Evolutionary conservation across 2,329 filamentous ascomycete species (phyloP).

Genomic region (Cladorrhinum sp.): DNA sequence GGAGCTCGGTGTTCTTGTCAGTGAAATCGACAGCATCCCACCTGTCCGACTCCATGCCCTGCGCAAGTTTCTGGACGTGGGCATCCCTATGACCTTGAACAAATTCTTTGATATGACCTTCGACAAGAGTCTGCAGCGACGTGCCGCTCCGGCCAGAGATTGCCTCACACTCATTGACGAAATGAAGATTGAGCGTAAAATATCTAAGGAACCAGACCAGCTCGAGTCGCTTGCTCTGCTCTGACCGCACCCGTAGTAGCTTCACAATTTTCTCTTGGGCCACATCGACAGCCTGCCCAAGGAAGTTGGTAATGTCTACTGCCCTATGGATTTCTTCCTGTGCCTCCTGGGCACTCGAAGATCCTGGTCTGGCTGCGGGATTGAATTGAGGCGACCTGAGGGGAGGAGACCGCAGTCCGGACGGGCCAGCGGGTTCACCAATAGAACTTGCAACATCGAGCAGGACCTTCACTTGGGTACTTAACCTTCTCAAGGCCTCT

Average conservation of each 20-base stretch:
- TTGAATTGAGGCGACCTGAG: conserved; percentile 53
- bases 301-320: conserved; percentile 72
- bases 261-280: conserved; percentile 75
- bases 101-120: conserved; percentile 78
- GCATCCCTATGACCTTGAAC: conserved; percentile 67
- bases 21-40: conserved; percentile 77
- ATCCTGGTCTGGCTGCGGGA: conserved; percentile 41
- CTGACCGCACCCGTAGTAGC: conserved; percentile 71
- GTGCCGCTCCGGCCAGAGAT: conserved; percentile 76
- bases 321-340: conserved; percentile 76
- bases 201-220: conserved; percentile 73
- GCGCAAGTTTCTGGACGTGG: conserved; percentile 71
- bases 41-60: conserved; percentile 74
- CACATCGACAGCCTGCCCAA: conserved; percentile 77
- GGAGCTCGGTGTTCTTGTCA: conserved; percentile 55
- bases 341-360: conserved; percentile 44
- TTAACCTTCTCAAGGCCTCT: conserved; percentile 79
- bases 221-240: conserved; percentile 66
- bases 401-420: conserved; percentile 46
- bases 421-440: conserved; percentile 37
- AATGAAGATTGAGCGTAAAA: conserved; percentile 76
- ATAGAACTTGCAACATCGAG: conserved; percentile 85
- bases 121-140: conserved; percentile 73
- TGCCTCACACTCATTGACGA: conserved; percentile 82
- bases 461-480: conserved; percentile 90